Evolutionary conservation across 805 yeast species (phyloP).

Genomic region (Lipomyces yamanashiensis): DNA sequence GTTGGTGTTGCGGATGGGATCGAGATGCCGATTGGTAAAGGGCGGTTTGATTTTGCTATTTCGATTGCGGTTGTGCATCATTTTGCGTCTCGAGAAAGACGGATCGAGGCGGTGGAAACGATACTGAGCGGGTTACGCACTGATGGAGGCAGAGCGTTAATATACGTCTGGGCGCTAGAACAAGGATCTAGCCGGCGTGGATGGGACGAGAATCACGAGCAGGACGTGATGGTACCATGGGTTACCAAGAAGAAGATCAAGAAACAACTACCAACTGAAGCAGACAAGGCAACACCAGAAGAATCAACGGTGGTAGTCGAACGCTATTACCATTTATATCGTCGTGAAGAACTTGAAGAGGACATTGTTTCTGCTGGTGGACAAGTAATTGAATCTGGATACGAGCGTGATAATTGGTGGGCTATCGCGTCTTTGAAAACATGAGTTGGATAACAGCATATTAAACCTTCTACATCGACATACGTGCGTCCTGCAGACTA

Average conservation of each 20-base stretch:
- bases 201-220: constrained; percentile 87
- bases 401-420: constrained; percentile 97
- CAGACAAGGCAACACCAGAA: constrained; percentile 23
- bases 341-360: constrained; percentile 76
- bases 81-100: constrained; percentile 80
- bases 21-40: constrained; percentile 57
- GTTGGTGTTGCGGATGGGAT: constrained; percentile 83
- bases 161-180: constrained; percentile 97
- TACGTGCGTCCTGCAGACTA: no score
- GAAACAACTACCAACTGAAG: constrained; percentile 24
- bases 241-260: constrained; percentile 52
- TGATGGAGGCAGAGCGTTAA: constrained; percentile 67
- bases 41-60: constrained; percentile 78
- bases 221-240: constrained; percentile 96
- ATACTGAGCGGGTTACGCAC: constrained; percentile 61
- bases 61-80: constrained; percentile 96
- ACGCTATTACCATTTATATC: constrained; percentile 87
- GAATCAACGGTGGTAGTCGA: constrained; percentile 57
- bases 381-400: constrained; percentile 68
- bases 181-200: constrained; percentile 89
- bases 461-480: no score
- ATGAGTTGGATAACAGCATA: background rate
- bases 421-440: constrained; percentile 37
- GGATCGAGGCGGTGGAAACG: constrained; percentile 73
- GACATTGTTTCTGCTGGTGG: constrained; percentile 78